A percentile compares a stretch with the other conserved stretches of the same genome.
phyloP scores from a whole-genome alignment of 352 stramenopile species.

The Blastocystis sp. region DNA sequence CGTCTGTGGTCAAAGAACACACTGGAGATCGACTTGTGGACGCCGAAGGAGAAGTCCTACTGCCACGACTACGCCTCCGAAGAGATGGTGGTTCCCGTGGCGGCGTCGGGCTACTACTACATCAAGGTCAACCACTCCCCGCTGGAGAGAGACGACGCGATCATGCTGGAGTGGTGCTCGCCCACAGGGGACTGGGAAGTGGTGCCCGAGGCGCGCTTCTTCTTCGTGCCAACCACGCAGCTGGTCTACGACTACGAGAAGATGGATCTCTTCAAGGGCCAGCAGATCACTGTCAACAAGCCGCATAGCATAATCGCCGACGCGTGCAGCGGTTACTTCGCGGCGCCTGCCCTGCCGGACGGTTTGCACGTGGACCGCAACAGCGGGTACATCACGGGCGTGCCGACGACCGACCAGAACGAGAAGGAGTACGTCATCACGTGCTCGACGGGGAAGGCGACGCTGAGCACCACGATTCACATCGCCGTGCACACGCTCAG shows the following conservation, averaged over 20 bases:
- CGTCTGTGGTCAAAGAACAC: slow-evolving; percentile 1
- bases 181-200: slow-evolving; percentile 5
- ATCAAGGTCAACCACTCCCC: slow-evolving; percentile 17
- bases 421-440: background rate
- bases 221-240: background rate
- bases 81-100: slow-evolving; percentile 1
- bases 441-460: background rate
- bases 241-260: slow-evolving; percentile 39
- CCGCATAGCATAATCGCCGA: background rate
- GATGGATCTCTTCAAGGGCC: slow-evolving; percentile 14
- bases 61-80: background rate
- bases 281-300: slow-evolving; percentile 14
- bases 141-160: background rate
- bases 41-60: background rate
- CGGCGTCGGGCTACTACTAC: slow-evolving; percentile 35
- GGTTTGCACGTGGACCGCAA: background rate
- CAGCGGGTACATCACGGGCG: background rate
- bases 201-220: slow-evolving; percentile 19
- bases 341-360: background rate
- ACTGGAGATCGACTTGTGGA: background rate
- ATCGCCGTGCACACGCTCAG: slow-evolving; percentile 3
- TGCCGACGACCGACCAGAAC: background rate
- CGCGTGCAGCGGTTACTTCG: background rate
- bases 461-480: slow-evolving; percentile 6
- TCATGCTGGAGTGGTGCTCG: slow-evolving; percentile 29